Base-by-base conservation (phyloP, 371 early-diverging fungal species). In the Mortierella sp. region DNA sequence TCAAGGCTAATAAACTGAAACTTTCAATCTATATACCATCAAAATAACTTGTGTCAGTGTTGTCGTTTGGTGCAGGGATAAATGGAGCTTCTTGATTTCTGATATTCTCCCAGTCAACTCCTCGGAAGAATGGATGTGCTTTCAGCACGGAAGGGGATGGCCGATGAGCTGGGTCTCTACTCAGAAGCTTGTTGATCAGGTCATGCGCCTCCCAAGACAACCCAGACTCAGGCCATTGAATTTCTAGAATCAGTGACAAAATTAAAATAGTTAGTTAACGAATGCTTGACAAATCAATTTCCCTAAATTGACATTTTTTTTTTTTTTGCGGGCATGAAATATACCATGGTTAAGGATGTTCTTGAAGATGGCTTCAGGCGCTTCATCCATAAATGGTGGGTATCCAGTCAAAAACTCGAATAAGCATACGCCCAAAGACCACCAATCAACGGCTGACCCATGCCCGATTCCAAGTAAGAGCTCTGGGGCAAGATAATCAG, bases 401-500 rank as follows among this genome's bases (percentile, higher is more conserved):
- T 90, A 91, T 26, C 96, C 97, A 3, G 88, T 86, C 69, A 97
- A 77, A 75, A 96, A 91, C 86, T 98, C 98, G 78, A 94, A 98
- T 47, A 97, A 77, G 62, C 96, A 93, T 24, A 97, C 92, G 18
- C 97, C 99, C 11, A 97, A 78, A 0, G 97, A 90, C 98, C 98
- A 98, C 94, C 96, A 97, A 80, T 99, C 99, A 22, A 96, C 96
- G 0, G 92, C 91, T 1, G 88, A 77, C 0, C 87, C 93, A 73
- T 96, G 95, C 20, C 93, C 93, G 22, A 94, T 87, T 3, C 95
- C 95, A 9, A 94, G 87, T 40, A 96, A 84, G 55, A 96, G 85
- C 77, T 98, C 99, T 0, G 98, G 99, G 0, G 99, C 97, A 70
- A 99, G 87, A 72, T 98, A 99, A 83, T 99, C 99, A 0, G 99